Evolutionary conservation across 2,329 filamentous ascomycete species (phyloP).

Genomic region (Lasiodiplodia hormozganensis): DNA sequence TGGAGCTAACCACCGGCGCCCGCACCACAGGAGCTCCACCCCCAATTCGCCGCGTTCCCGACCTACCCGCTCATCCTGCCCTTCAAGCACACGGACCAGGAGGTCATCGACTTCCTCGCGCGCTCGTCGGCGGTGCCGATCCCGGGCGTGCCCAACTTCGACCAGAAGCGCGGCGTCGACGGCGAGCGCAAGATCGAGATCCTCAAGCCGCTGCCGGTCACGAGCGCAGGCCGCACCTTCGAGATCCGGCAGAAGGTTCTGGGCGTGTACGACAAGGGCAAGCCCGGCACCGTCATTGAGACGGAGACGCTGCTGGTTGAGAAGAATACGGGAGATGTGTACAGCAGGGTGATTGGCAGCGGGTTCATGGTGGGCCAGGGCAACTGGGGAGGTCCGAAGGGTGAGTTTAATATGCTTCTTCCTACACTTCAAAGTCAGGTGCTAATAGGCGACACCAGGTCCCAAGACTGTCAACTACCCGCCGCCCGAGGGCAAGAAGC

Average conservation of each 20-base stretch:
- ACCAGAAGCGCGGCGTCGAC: constrained; percentile 77
- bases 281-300: constrained; percentile 81
- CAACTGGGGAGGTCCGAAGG: constrained; percentile 90
- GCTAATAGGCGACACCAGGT: constrained; percentile 38
- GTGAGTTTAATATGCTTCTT: constrained; percentile 48
- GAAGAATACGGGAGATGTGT: constrained; percentile 70
- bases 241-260: constrained; percentile 79
- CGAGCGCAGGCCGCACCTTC: constrained; percentile 70
- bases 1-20: neutral
- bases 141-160: constrained; percentile 77
- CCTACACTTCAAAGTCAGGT: neutral
- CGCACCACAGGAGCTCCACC: constrained; percentile 75
- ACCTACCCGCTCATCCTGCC: constrained; percentile 85
- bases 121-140: constrained; percentile 72
- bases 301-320: constrained; percentile 80
- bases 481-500: constrained; percentile 72
- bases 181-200: constrained; percentile 83
- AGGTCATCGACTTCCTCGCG: constrained; percentile 86
- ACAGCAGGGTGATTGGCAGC: constrained; percentile 71
- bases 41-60: constrained; percentile 85
- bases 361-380: constrained; percentile 82
- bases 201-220: constrained; percentile 75
- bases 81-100: constrained; percentile 77
- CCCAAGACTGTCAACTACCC: constrained; percentile 80
- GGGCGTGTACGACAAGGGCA: constrained; percentile 87